A percentile compares a stretch with the other conserved stretches of the same genome.
phyloP scores from a whole-genome alignment of 2,329 filamentous ascomycete species.

The Pleoardoris graminearum region DNA sequence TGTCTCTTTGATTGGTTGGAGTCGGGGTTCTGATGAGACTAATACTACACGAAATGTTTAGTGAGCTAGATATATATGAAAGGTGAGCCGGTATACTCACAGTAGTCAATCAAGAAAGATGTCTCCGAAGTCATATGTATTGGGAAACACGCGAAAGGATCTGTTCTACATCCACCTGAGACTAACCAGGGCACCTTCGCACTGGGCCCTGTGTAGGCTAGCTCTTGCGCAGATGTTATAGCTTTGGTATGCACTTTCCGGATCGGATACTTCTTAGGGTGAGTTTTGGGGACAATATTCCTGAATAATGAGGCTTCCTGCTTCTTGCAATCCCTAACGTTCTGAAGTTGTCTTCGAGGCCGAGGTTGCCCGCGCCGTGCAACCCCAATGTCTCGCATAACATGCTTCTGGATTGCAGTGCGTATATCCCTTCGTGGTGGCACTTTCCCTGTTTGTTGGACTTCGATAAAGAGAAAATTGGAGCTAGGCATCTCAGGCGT shows the following conservation, averaged over 20 bases:
- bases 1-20: slow-evolving; percentile 16
- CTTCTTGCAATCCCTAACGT: slow-evolving; percentile 14
- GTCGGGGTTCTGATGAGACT: slow-evolving; percentile 13
- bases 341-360: slow-evolving; percentile 13
- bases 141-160: slow-evolving; percentile 14
- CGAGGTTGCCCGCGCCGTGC: slow-evolving; percentile 14
- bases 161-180: slow-evolving; percentile 16
- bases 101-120: slow-evolving; percentile 15
- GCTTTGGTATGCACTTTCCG: not conserved
- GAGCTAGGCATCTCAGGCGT: slow-evolving; percentile 14
- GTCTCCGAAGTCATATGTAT: slow-evolving; percentile 16
- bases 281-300: not conserved
- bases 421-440: slow-evolving; percentile 14
- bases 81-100: slow-evolving; percentile 13
- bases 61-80: slow-evolving; percentile 12
- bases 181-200: slow-evolving; percentile 12
- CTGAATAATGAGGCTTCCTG: slow-evolving; percentile 14
- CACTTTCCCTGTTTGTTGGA: slow-evolving; percentile 15
- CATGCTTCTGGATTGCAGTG: slow-evolving; percentile 16
- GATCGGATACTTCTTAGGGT: not conserved
- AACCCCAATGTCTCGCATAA: slow-evolving; percentile 17
- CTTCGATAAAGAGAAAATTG: slow-evolving; percentile 15
- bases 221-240: slow-evolving; percentile 3
- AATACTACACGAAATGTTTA: slow-evolving; percentile 15
- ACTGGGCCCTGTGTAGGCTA: slow-evolving; percentile 13